phyloP scores from a whole-genome alignment of 352 stramenopile genomes.

The Globisporangium spiculum region DNA sequence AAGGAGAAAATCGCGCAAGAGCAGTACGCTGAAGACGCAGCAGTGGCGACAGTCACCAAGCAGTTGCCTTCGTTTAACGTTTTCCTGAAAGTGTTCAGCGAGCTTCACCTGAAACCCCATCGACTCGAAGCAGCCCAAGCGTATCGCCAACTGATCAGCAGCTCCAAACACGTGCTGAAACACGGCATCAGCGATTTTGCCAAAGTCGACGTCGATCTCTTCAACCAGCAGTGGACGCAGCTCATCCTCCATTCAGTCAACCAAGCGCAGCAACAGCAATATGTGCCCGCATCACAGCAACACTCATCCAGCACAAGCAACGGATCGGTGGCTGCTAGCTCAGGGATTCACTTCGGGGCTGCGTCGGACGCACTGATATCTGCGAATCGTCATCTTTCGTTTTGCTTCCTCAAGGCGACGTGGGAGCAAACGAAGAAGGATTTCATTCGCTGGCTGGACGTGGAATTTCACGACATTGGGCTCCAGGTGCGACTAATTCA shows the following conservation, averaged over 20 bases:
- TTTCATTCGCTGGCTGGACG: constrained; percentile 35
- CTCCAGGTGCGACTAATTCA: constrained; percentile 45
- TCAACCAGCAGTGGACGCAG: constrained; percentile 29
- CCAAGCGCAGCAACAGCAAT: constrained; percentile 39
- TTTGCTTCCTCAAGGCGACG: constrained; percentile 33
- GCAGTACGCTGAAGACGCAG: not conserved
- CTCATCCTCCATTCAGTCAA: constrained; percentile 33
- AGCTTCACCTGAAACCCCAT: constrained; percentile 32
- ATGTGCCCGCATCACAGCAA: constrained; percentile 4
- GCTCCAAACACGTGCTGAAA: constrained; percentile 5
- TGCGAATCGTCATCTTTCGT: constrained; percentile 29
- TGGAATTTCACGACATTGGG: constrained; percentile 37
- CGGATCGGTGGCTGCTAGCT: not conserved
- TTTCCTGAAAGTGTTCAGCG: constrained; percentile 30
- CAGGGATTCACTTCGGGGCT: constrained; percentile 31
- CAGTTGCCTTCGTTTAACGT: constrained; percentile 20
- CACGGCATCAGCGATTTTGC: not conserved
- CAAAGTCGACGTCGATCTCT: constrained; percentile 20
- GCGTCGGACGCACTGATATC: constrained; percentile 27
- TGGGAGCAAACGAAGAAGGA: constrained; percentile 48
- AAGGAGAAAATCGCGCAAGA: constrained; percentile 26
- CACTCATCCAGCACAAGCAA: not conserved
- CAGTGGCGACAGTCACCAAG: not conserved
- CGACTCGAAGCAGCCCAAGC: constrained; percentile 25
- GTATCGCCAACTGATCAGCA: constrained; percentile 33